Base-by-base conservation (phyloP, 2,329 filamentous ascomycete genomes). In the Nigrospora osmanthi region DNA sequence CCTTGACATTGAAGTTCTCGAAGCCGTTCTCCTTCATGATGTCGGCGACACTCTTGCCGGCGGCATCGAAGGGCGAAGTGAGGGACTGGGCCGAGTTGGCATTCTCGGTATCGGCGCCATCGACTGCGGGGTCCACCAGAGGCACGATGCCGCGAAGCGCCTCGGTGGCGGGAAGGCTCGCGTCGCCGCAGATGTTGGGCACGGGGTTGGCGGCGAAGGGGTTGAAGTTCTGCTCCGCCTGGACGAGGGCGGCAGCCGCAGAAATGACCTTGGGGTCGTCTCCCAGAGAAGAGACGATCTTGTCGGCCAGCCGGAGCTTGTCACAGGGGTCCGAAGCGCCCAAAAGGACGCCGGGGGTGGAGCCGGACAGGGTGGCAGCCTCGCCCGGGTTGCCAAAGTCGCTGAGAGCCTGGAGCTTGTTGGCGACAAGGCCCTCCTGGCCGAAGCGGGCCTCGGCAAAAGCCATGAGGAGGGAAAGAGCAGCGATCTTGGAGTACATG, bases 141-240 rank as follows among this genome's bases (percentile, higher is more conserved):
- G 83, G 82, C 4, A 84, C 70, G 46, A 87, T 80, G 49, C 83
- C 83, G 37, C 83, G 72, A 31, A 87, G 76, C 45, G 71, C 71
- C 19, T 64, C 63, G 9, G 78, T 84, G 31, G 69, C 74, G 11
- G 83, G 83, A 2, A 87, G 75, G 23, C 70, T 66, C 2, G 80
- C 65, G 51, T 87, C 80, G 34, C 69, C 73, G 64, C 83, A 87
- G 58, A 87, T 75, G 49, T 72, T 78, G 15, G 78, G 81, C 32
- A 79, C 70, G 23, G 23, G 5, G 55, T 67, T 67, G 49, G 76
- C 73, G 45, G 64, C 75, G 52, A 80, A 85, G 42, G 80, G 80
- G 68, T 86, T 86, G 69, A 84, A 84, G 73, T 87, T 86, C 64
- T 84, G 81, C 70, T 85, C 82, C 4, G 82, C 81, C 23, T 76